Evolutionary conservation across 2,329 filamentous ascomycete genomes (phyloP).

Genomic region (Talaromyces sp.): DNA sequence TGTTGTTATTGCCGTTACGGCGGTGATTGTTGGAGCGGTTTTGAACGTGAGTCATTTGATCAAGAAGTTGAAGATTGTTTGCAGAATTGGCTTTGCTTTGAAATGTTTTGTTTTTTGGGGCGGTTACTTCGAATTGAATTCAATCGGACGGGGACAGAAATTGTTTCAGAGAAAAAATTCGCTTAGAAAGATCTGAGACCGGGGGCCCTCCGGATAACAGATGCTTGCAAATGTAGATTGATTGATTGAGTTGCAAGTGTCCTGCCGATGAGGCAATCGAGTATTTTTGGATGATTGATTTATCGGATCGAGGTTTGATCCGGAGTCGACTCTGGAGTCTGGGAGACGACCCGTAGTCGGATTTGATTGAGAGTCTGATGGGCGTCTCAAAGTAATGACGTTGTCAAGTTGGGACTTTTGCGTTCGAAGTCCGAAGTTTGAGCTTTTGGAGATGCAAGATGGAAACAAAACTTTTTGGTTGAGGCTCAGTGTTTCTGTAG

Average conservation of each 20-base stretch:
- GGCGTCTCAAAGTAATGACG: background rate
- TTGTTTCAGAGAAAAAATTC: background rate
- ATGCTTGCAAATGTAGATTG: conserved; percentile 8
- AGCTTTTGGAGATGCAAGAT: background rate
- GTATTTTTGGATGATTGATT: background rate
- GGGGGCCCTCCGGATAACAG: conserved; percentile 16
- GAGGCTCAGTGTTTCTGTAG: conserved; percentile 7
- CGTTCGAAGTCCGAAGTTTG: background rate
- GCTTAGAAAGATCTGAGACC: conserved; percentile 3
- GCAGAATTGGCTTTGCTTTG: background rate
- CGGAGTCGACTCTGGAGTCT: background rate
- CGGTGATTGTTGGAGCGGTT: background rate
- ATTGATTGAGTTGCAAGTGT: conserved; percentile 12
- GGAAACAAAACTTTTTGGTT: background rate
- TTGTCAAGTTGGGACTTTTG: conserved; percentile 4
- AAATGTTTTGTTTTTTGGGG: background rate
- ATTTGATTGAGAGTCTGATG: conserved; percentile 4
- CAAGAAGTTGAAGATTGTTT: background rate
- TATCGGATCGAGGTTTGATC: background rate
- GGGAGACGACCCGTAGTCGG: background rate
- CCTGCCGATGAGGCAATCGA: conserved; percentile 10
- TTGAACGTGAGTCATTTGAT: conserved; percentile 9
- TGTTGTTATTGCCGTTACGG: background rate
- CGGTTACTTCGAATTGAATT: background rate
- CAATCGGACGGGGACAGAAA: conserved; percentile 11